Conservation (phyloP, 441 rosid species). For the Raphanus hybrid region DNA sequence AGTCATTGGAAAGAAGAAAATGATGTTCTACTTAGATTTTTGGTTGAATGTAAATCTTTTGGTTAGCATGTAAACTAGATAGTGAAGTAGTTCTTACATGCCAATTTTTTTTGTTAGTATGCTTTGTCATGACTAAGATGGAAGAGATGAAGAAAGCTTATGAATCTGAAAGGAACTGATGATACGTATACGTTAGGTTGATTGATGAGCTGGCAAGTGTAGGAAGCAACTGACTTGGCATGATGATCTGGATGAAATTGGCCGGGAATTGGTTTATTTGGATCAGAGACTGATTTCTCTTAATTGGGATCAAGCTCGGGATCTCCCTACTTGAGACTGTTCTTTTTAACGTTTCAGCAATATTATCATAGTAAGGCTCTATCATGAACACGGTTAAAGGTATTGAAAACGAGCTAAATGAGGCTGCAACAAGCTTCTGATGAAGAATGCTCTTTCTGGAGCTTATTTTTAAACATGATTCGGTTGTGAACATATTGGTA, state of each 20-base stretch:
- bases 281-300: not conserved
- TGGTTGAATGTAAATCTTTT: not conserved
- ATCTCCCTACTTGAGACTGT: not conserved
- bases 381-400: conserved; percentile 47
- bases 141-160: conserved; percentile 69
- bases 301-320: not conserved
- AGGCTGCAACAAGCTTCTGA: conserved; percentile 64
- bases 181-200: not conserved
- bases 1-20: not conserved
- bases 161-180: conserved; percentile 38
- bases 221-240: not conserved
- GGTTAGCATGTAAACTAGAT: not conserved
- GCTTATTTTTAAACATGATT: not conserved
- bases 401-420: conserved; percentile 62
- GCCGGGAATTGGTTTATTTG: not conserved
- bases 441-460: conserved; percentile 63
- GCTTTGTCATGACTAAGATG: not conserved
- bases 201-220: not conserved
- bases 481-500: too few relatives aligned
- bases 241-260: not conserved
- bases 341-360: too few relatives aligned
- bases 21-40: not conserved
- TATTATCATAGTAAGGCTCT: too few relatives aligned
- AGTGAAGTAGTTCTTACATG: not conserved
- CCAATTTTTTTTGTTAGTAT: not conserved